Evolutionary conservation across 2,329 filamentous ascomycete species (phyloP).

Genomic region (Aspergillus candidus): DNA sequence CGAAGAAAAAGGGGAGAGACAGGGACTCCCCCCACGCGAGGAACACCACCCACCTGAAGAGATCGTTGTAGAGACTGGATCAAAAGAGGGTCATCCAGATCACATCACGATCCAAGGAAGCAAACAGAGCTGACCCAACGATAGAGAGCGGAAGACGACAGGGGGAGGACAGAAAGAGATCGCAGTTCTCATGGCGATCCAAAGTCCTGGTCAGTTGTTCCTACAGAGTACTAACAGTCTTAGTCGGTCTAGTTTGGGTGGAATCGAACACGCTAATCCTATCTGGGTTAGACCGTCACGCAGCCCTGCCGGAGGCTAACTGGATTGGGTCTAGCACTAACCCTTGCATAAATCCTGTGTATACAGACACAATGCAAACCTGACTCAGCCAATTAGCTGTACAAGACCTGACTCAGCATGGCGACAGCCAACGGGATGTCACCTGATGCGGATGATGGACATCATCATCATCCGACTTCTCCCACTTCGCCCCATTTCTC

Average conservation of each 20-base stretch:
- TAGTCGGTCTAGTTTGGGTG: too few relatives aligned
- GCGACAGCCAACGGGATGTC: slow-evolving; percentile 17
- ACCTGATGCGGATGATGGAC: slow-evolving; percentile 26
- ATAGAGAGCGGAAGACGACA: neutral
- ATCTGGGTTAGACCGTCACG: too few relatives aligned
- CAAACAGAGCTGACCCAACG: slow-evolving; percentile 1
- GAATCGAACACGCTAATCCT: too few relatives aligned
- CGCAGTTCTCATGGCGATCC: too few relatives aligned
- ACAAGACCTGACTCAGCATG: slow-evolving; percentile 16
- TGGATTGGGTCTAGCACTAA: too few relatives aligned
- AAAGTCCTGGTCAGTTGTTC: too few relatives aligned
- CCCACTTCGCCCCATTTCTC: slow-evolving; percentile 25
- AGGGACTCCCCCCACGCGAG: neutral
- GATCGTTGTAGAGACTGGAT: slow-evolving; percentile 1
- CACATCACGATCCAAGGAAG: slow-evolving; percentile 3
- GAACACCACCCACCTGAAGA: slow-evolving; percentile 11
- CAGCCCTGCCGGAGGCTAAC: too few relatives aligned
- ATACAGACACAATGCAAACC: slow-evolving; percentile 2
- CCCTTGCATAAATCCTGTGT: neutral
- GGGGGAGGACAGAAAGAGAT: slow-evolving; percentile 3
- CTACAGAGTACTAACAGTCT: too few relatives aligned
- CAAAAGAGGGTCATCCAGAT: neutral
- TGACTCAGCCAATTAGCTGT: slow-evolving; percentile 16
- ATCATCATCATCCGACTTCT: slow-evolving; percentile 31
- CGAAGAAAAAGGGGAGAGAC: too few relatives aligned